phyloP scores from a whole-genome alignment of 495 filamentous ascomycete species.

The Aspergillus bertholletiae region DNA sequence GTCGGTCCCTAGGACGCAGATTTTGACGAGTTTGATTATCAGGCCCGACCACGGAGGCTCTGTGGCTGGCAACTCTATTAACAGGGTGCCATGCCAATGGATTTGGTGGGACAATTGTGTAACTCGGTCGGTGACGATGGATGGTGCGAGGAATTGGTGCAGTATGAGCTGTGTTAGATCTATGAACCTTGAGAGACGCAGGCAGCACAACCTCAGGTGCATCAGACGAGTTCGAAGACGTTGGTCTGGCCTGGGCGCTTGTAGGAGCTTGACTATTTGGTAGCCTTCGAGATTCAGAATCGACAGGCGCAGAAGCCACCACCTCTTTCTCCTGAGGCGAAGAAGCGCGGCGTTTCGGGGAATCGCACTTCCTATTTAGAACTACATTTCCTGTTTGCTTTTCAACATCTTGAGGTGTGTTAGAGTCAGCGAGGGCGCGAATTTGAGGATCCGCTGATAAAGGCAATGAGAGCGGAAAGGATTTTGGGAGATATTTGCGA shows the following conservation, averaged over 20 bases:
- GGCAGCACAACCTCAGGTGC: conserved; percentile 35
- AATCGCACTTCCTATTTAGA: not conserved
- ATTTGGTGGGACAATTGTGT: conserved; percentile 32
- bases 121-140: conserved; percentile 16
- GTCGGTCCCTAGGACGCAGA: conserved; percentile 7
- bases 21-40: conserved; percentile 9
- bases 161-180: conserved; percentile 34
- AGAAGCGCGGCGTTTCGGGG: not conserved
- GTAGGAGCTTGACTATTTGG: not conserved
- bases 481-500: conserved; percentile 35
- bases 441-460: conserved; percentile 43
- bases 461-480: conserved; percentile 27
- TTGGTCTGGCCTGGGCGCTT: conserved; percentile 20
- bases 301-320: not conserved
- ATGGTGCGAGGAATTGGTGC: conserved; percentile 9
- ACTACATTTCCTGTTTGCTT: conserved; percentile 23
- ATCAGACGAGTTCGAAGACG: conserved; percentile 38
- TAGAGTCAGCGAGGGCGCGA: conserved; percentile 34
- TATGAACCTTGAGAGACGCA: conserved; percentile 24
- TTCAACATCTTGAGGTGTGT: conserved; percentile 25
- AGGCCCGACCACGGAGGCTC: conserved; percentile 10
- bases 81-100: conserved; percentile 9
- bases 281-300: conserved; percentile 3
- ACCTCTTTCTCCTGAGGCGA: not conserved
- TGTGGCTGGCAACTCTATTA: conserved; percentile 6